Conservation (phyloP, 2,329 filamentous ascomycete species). For the Orbilia javanica region DNA sequence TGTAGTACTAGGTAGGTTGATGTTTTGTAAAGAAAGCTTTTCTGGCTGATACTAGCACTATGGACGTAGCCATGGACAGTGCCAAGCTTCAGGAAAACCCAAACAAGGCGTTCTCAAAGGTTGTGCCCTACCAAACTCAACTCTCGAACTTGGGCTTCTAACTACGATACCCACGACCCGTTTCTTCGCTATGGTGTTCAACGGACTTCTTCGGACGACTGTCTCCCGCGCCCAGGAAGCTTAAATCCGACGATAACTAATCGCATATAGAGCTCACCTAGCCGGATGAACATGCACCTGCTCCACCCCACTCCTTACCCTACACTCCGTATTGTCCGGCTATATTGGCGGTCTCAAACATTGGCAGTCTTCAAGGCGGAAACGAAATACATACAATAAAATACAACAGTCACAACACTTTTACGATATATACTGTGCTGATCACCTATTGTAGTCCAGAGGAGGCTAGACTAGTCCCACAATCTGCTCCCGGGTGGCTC, state of each 20-base stretch:
- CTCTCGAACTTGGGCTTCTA: not conserved
- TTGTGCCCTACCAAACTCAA: not conserved
- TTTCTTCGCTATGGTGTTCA: too few species aligned
- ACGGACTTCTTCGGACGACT: not conserved
- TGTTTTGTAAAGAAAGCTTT: not conserved
- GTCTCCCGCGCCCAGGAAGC: not conserved
- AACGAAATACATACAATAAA: not conserved
- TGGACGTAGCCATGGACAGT: too few species aligned
- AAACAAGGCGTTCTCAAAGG: slow-evolving; percentile 25
- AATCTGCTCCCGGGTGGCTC: not conserved
- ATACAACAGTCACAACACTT: slow-evolving; percentile 6
- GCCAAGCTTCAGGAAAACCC: not conserved
- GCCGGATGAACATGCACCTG: not conserved
- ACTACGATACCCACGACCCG: not conserved
- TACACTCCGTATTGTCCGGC: not conserved
- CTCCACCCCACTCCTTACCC: not conserved
- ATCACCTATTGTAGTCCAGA: too few species aligned
- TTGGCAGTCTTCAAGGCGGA: slow-evolving; percentile 19
- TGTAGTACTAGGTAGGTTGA: too few species aligned
- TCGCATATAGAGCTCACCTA: not conserved
- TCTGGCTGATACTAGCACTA: too few species aligned
- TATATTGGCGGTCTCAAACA: slow-evolving; percentile 19
- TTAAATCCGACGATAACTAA: not conserved
- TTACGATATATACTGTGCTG: too few species aligned
- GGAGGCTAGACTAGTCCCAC: too few species aligned